A percentile compares a stretch with the other conserved stretches of the same genome.
Evolutionary conservation across 768 basidiomycete species (phyloP).

Genomic region (Mycena amicta): DNA sequence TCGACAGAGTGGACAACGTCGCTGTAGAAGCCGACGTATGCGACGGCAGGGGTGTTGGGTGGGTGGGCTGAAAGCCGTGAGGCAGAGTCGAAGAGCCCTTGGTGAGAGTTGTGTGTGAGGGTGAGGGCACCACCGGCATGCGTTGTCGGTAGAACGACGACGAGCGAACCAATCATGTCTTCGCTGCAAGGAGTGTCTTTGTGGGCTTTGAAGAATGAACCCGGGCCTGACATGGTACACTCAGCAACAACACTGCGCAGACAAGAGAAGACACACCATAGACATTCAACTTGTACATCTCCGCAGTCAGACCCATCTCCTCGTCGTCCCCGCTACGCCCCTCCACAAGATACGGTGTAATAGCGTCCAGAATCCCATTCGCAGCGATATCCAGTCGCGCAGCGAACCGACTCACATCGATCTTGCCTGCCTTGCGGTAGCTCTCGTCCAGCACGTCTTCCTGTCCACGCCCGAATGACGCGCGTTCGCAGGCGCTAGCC

Average conservation of each 20-base stretch:
- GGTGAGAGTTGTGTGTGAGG: slow-evolving; percentile 32
- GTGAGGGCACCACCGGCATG: slow-evolving; percentile 47
- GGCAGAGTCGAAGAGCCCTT: slow-evolving; percentile 41
- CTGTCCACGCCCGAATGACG: slow-evolving; percentile 40
- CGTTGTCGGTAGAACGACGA: slow-evolving; percentile 44
- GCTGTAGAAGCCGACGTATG: slow-evolving; percentile 44
- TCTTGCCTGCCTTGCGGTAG: slow-evolving; percentile 49
- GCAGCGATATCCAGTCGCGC: slow-evolving; percentile 32
- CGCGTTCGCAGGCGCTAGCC: slow-evolving; percentile 38
- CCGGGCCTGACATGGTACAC: slow-evolving; percentile 22
- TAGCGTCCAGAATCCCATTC: slow-evolving; percentile 28
- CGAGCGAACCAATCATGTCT: slow-evolving; percentile 52
- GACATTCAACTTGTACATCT: slow-evolving; percentile 50
- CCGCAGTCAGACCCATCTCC: slow-evolving; percentile 28
- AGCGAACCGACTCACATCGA: slow-evolving; percentile 40
- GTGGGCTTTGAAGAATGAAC: slow-evolving; percentile 50
- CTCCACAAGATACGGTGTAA: slow-evolving; percentile 26
- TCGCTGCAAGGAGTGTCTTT: slow-evolving; percentile 45
- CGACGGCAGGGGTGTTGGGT: slow-evolving; percentile 17
- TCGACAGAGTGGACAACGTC: slow-evolving; percentile 49
- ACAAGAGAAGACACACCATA: slow-evolving; percentile 35
- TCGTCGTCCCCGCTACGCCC: slow-evolving; percentile 13
- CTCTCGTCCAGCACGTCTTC: slow-evolving; percentile 45
- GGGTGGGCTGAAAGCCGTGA: slow-evolving; percentile 18
- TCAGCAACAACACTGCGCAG: background rate